Evolutionary conservation across 768 basidiomycete species (phyloP).

Genomic region (Podaxis sp.): DNA sequence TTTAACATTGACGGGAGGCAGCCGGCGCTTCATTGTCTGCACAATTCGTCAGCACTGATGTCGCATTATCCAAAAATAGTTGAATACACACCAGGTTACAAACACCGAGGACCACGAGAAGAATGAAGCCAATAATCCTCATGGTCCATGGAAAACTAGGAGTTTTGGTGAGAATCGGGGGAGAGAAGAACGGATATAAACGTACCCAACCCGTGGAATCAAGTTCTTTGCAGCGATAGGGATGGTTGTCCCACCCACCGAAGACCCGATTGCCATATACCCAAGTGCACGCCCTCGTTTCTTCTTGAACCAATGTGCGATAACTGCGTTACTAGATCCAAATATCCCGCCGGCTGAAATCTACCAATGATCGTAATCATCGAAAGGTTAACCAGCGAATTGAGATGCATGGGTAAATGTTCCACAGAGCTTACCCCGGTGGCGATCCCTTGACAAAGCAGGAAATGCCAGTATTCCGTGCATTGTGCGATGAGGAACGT

Average conservation of each 20-base stretch:
- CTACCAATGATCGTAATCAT: slow-evolving; percentile 21
- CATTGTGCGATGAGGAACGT: slow-evolving; percentile 60
- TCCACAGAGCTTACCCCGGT: slow-evolving; percentile 41
- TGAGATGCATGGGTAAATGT: neutral
- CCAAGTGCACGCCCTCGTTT: slow-evolving; percentile 62
- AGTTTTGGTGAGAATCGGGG: neutral
- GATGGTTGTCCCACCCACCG: slow-evolving; percentile 65
- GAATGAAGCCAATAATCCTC: slow-evolving; percentile 65
- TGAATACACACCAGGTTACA: slow-evolving; percentile 47
- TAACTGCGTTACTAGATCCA: slow-evolving; percentile 54
- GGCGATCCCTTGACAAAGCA: slow-evolving; percentile 62
- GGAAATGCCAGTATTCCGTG: slow-evolving; percentile 61
- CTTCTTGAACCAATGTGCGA: slow-evolving; percentile 75
- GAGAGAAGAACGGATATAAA: neutral
- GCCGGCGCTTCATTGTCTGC: slow-evolving; percentile 44
- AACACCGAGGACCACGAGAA: slow-evolving; percentile 47
- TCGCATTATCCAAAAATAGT: neutral
- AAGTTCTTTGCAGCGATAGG: slow-evolving; percentile 61
- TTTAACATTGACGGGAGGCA: slow-evolving; percentile 49
- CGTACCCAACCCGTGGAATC: slow-evolving; percentile 44
- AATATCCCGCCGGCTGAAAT: slow-evolving; percentile 57
- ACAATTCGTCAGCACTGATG: neutral
- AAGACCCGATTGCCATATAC: slow-evolving; percentile 61
- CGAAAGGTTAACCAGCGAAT: neutral
- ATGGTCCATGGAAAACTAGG: slow-evolving; percentile 77